Percentiles rank a stretch among this genome's conserved stretches.
Conservation (phyloP, 371 early-diverging fungal genomes). For the Sporodiniella umbellata region DNA sequence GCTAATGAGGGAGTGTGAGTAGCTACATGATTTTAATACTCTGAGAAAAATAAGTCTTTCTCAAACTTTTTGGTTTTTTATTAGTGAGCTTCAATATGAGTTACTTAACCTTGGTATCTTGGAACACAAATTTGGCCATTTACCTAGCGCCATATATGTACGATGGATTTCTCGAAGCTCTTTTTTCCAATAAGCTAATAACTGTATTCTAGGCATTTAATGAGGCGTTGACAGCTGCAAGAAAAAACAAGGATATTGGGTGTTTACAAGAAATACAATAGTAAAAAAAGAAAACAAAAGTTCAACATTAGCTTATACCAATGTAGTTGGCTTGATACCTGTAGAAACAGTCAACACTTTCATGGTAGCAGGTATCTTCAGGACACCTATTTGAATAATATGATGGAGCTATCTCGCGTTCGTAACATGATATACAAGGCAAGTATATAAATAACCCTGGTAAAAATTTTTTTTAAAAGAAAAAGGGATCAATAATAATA, state of each 20-base stretch:
- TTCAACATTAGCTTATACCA: neutral
- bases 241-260: slow-evolving; percentile 27
- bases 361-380: slow-evolving; percentile 2
- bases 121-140: slow-evolving; percentile 40
- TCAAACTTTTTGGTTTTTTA: neutral
- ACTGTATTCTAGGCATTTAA: slow-evolving; percentile 21
- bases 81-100: slow-evolving; percentile 36
- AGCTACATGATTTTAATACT: neutral
- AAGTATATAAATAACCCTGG: neutral
- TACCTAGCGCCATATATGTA: slow-evolving; percentile 28
- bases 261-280: slow-evolving; percentile 37
- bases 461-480: neutral
- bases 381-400: slow-evolving; percentile 9
- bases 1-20: slow-evolving; percentile 31
- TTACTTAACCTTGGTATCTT: slow-evolving; percentile 34
- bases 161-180: neutral
- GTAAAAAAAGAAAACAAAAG: slow-evolving; percentile 5
- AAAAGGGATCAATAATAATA: too few relatives aligned
- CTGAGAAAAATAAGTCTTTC: too few relatives aligned
- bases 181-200: neutral
- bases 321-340: slow-evolving; percentile 15
- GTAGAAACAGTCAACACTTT: slow-evolving; percentile 10
- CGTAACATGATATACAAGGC: slow-evolving; percentile 10
- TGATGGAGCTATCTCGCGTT: slow-evolving; percentile 1
- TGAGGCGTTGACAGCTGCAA: slow-evolving; percentile 35